A percentile compares a stretch with the other conserved stretches of the same genome.
phyloP scores from a whole-genome alignment of 2,329 filamentous ascomycete species.

The Diatrype stigma region DNA sequence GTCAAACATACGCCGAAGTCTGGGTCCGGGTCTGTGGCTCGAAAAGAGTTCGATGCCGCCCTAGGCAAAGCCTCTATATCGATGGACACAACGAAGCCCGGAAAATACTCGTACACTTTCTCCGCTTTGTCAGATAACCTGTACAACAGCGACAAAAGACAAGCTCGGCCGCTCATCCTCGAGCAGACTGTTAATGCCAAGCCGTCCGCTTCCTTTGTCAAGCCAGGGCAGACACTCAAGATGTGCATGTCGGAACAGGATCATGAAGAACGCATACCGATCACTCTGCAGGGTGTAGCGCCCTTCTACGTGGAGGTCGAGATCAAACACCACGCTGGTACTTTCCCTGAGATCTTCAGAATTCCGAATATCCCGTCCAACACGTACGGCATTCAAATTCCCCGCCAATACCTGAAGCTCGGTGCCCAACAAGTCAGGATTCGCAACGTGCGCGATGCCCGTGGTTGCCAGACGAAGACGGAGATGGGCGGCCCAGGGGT shows the following conservation, averaged over 20 bases:
- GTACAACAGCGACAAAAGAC: conserved; percentile 69
- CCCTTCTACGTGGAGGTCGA: conserved; percentile 91
- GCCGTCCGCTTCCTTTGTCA: conserved; percentile 75
- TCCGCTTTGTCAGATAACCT: conserved; percentile 77
- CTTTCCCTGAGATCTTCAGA: conserved; percentile 73
- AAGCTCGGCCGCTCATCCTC: conserved; percentile 63
- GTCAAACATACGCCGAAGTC: conserved; percentile 67
- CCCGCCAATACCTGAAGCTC: conserved; percentile 76
- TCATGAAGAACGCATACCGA: conserved; percentile 81
- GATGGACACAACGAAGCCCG: conserved; percentile 81
- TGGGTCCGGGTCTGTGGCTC: conserved; percentile 60
- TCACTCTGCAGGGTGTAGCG: conserved; percentile 75
- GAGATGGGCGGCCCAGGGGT: conserved; percentile 70
- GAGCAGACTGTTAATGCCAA: conserved; percentile 81
- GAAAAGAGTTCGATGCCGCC: conserved; percentile 72
- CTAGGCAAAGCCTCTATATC: conserved; percentile 72
- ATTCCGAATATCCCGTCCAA: conserved; percentile 75
- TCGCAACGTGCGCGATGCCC: conserved; percentile 80
- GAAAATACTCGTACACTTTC: conserved; percentile 83
- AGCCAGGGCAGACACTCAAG: conserved; percentile 89
- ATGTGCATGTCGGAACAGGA: conserved; percentile 84
- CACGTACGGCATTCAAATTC: conserved; percentile 76
- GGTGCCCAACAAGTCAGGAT: conserved; percentile 89
- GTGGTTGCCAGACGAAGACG: conserved; percentile 78
- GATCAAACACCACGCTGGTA: conserved; percentile 83